phyloP scores from a whole-genome alignment of 768 basidiomycete species.

The Tricholoma bakamatsutake region DNA sequence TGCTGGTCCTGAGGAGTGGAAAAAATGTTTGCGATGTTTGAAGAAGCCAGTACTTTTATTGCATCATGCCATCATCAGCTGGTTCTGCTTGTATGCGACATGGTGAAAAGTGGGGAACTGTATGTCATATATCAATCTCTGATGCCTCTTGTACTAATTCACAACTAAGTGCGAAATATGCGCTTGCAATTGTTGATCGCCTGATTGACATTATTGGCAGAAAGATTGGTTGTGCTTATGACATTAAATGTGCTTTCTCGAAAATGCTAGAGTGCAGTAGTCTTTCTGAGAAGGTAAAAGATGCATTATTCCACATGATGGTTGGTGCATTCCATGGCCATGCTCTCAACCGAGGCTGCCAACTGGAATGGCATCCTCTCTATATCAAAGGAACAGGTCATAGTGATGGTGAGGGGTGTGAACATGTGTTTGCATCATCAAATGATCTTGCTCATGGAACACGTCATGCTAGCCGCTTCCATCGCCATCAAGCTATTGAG shows the following conservation, averaged over 20 bases:
- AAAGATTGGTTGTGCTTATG: neutral
- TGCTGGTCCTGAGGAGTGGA: neutral
- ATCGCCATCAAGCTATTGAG: constrained; percentile 16
- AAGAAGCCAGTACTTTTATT: constrained; percentile 19
- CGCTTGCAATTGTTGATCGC: constrained; percentile 6
- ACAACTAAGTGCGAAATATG: neutral
- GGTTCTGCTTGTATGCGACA: neutral
- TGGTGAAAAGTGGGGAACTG: neutral
- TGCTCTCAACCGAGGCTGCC: too few relatives aligned
- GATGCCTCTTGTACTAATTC: neutral
- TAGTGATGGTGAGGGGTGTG: constrained; percentile 16
- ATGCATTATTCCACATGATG: constrained; percentile 4
- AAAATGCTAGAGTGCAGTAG: constrained; percentile 17
- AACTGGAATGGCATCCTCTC: too few relatives aligned
- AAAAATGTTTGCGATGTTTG: neutral
- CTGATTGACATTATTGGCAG: constrained; percentile 5
- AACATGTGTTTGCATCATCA: constrained; percentile 15
- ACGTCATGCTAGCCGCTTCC: constrained; percentile 14
- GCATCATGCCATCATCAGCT: constrained; percentile 15
- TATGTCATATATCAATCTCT: constrained; percentile 10
- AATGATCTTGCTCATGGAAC: constrained; percentile 16
- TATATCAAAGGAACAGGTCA: neutral
- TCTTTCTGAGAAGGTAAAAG: constrained; percentile 8
- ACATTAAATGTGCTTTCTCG: constrained; percentile 22
- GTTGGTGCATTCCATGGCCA: constrained; percentile 13